Evolutionary conservation across 352 stramenopile genomes (phyloP).

Genomic region (Globisporangium alternatum): DNA sequence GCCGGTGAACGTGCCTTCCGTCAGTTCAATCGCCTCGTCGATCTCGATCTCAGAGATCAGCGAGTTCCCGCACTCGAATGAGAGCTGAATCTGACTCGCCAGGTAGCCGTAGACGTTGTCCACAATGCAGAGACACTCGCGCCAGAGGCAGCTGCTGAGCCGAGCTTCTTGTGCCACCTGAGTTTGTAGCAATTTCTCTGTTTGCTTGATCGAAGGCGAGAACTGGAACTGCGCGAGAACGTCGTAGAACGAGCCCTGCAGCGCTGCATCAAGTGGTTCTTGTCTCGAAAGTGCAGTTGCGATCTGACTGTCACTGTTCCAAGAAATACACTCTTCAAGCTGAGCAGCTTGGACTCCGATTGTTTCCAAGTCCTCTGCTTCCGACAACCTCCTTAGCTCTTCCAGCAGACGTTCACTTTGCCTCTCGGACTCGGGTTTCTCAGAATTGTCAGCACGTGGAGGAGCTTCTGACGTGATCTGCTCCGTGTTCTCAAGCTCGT

Average conservation of each 20-base stretch:
- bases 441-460: not conserved
- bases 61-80: conserved; percentile 26
- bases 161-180: conserved; percentile 23
- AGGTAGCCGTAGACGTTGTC: conserved; percentile 18
- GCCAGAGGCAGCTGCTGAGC: conserved; percentile 13
- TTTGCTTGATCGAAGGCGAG: conserved; percentile 5
- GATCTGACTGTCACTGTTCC: conserved; percentile 19
- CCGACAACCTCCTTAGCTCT: conserved; percentile 28
- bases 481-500: not conserved
- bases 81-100: conserved; percentile 9
- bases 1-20: conserved; percentile 24
- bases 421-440: not conserved
- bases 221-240: conserved; percentile 33
- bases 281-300: conserved; percentile 15
- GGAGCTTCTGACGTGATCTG: not conserved
- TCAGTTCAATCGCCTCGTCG: conserved; percentile 27
- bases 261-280: conserved; percentile 18
- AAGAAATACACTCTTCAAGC: conserved; percentile 19
- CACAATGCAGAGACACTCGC: conserved; percentile 12
- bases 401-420: not conserved
- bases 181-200: conserved; percentile 18
- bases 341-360: conserved; percentile 19
- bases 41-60: conserved; percentile 48
- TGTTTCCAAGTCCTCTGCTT: conserved; percentile 21
- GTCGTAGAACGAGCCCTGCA: conserved; percentile 27